These are phyloP conservation scores for Fusarium nygamai DNA, from an alignment of 2,329 filamentous ascomycete species.

Conservation along the genomic window DNA sequence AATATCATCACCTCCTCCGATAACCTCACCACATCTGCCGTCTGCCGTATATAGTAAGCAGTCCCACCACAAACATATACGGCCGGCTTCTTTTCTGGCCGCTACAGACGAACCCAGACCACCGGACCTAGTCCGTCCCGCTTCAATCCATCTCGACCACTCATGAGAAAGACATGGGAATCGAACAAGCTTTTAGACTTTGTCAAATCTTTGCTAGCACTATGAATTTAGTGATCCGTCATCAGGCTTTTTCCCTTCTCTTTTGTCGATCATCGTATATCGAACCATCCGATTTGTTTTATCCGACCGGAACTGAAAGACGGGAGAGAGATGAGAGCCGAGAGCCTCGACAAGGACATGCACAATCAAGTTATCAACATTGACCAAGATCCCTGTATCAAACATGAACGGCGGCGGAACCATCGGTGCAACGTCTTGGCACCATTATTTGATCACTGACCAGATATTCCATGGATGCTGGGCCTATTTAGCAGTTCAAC, in stretches of 20 bases:
- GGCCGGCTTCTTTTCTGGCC: conserved; percentile 15
- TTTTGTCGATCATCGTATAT: conserved; percentile 19
- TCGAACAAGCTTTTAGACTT: conserved; percentile 30
- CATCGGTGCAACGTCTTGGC: conserved; percentile 34
- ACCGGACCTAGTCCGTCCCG: conserved; percentile 14
- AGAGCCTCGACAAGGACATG: conserved; percentile 16
- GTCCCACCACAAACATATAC: conserved; percentile 8
- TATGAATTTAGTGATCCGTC: not conserved
- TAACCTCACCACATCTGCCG: not conserved
- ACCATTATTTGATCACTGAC: not conserved
- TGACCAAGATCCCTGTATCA: conserved; percentile 13
- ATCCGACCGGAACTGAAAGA: not conserved
- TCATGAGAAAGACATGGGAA: conserved; percentile 6
- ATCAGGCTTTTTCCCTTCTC: not conserved
- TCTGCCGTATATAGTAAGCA: not conserved
- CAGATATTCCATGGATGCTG: not conserved
- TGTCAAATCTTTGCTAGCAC: conserved; percentile 10
- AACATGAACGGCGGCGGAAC: conserved; percentile 21
- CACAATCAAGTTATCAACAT: not conserved
- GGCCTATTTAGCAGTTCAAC: not conserved
- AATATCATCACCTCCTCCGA: not conserved
- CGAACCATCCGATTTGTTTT: not conserved
- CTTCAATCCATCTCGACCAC: not conserved
- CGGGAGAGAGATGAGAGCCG: conserved; percentile 4
- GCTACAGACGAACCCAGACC: conserved; percentile 1